These are phyloP conservation scores for Penicillium subrubescens DNA, from an alignment of 495 filamentous ascomycete genomes.

Conservation along the genomic window DNA sequence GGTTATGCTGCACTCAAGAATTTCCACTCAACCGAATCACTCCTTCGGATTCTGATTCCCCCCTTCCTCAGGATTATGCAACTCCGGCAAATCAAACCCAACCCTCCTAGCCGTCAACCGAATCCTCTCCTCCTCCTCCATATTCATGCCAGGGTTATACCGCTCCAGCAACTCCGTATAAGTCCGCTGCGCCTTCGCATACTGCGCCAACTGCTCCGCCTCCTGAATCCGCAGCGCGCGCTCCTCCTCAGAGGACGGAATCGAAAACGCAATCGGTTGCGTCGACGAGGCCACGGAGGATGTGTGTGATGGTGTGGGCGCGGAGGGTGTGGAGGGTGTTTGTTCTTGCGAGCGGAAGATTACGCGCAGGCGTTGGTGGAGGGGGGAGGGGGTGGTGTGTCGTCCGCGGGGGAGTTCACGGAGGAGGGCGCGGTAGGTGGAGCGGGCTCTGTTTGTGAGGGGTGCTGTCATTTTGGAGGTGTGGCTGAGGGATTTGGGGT, in stretches of 20 bases:
- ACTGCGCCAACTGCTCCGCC: constrained; percentile 76
- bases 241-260: constrained; percentile 17
- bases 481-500: constrained; percentile 9
- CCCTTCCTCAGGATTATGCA: constrained; percentile 27
- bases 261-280: constrained; percentile 18
- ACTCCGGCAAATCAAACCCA: constrained; percentile 78
- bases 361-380: constrained; percentile 61
- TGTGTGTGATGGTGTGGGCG: constrained; percentile 15
- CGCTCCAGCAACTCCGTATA: constrained; percentile 80
- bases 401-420: constrained; percentile 81
- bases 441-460: constrained; percentile 57
- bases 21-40: too few species aligned
- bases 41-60: constrained; percentile 15
- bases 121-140: constrained; percentile 84
- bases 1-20: too few species aligned
- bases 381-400: constrained; percentile 56
- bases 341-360: constrained; percentile 38
- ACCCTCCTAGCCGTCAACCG: constrained; percentile 82
- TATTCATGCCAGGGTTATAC: constrained; percentile 87
- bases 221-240: constrained; percentile 48
- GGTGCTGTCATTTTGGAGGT: constrained; percentile 23
- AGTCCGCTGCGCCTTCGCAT: constrained; percentile 77
- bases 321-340: constrained; percentile 20
- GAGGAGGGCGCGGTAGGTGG: constrained; percentile 86
- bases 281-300: constrained; percentile 2